Conservation (phyloP, 352 stramenopile species). For the Labyrinthula sp. region DNA sequence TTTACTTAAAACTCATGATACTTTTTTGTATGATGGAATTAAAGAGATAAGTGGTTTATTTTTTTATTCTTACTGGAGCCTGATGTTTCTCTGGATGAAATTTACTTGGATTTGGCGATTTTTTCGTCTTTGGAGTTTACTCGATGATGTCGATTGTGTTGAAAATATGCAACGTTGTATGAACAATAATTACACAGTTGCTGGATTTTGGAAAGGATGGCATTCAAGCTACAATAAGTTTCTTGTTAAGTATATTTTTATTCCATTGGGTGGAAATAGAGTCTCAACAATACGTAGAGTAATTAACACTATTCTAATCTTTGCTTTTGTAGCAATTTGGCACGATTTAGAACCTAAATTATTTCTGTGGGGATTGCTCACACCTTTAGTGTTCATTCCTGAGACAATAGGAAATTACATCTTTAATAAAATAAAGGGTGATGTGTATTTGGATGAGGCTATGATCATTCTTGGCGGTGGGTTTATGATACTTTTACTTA, state of each 20-base stretch:
- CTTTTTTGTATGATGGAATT: not conserved
- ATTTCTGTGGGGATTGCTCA: slow-evolving; percentile 39
- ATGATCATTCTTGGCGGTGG: slow-evolving; percentile 31
- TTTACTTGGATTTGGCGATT: slow-evolving; percentile 45
- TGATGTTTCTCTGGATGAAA: slow-evolving; percentile 43
- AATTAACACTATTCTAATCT: slow-evolving; percentile 35
- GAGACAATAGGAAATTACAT: slow-evolving; percentile 32
- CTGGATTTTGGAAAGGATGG: slow-evolving; percentile 39
- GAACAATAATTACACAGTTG: slow-evolving; percentile 43
- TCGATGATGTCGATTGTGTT: slow-evolving; percentile 38
- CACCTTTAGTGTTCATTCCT: slow-evolving; percentile 38
- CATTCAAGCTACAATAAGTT: slow-evolving; percentile 44
- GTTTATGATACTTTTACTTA: slow-evolving; percentile 37
- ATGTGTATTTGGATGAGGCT: slow-evolving; percentile 10
- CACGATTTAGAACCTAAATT: slow-evolving; percentile 42
- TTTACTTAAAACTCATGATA: not conserved
- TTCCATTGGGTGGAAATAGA: slow-evolving; percentile 37
- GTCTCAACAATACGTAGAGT: slow-evolving; percentile 1
- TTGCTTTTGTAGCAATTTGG: slow-evolving; percentile 45
- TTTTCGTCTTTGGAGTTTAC: slow-evolving; percentile 37
- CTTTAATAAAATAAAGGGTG: slow-evolving; percentile 6
- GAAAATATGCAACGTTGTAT: slow-evolving; percentile 47
- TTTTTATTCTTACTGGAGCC: slow-evolving; percentile 24
- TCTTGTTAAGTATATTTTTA: slow-evolving; percentile 45
- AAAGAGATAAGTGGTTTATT: slow-evolving; percentile 11